Evolutionary conservation across 202 grass and related monocot species (phyloP).

Genomic region (Schoenoplectus triqueter): DNA sequence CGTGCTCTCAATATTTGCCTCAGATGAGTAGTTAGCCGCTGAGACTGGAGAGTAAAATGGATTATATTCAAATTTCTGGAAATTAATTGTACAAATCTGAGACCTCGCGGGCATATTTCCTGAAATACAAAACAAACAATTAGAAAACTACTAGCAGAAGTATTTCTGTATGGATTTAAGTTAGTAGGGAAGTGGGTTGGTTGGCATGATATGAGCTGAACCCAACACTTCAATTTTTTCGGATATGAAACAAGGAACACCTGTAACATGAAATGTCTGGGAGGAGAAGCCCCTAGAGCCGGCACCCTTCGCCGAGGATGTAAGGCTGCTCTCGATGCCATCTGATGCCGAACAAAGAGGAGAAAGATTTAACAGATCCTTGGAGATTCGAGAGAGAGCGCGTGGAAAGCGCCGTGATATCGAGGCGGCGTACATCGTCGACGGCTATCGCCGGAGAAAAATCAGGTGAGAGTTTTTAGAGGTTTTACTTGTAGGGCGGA

Average conservation of each 20-base stretch:
- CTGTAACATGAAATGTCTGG: conserved; percentile 15
- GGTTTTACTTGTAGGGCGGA: not conserved
- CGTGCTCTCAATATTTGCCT: conserved; percentile 51
- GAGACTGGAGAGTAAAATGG: conserved; percentile 40
- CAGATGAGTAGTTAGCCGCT: conserved; percentile 56
- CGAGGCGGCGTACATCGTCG: conserved; percentile 38
- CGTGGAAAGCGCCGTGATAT: conserved; percentile 34
- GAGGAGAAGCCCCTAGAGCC: conserved; percentile 39
- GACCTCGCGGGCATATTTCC: conserved; percentile 43
- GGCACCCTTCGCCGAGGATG: not conserved
- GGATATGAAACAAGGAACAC: not conserved
- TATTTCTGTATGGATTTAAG: not conserved
- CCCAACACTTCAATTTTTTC: not conserved
- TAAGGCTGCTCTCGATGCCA: not conserved
- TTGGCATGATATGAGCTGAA: conserved; percentile 18
- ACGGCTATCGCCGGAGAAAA: conserved; percentile 23
- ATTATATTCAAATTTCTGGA: conserved; percentile 44
- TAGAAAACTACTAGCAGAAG: conserved; percentile 18
- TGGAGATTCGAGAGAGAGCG: conserved; percentile 16
- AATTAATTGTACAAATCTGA: conserved; percentile 35
- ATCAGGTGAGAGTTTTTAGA: conserved; percentile 5
- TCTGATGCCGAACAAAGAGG: not conserved
- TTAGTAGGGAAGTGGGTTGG: not conserved
- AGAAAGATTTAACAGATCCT: not conserved
- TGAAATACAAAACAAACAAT: conserved; percentile 46